Evolutionary conservation across 495 filamentous ascomycete genomes (phyloP).

Genomic region (Glarea lozoyensis): DNA sequence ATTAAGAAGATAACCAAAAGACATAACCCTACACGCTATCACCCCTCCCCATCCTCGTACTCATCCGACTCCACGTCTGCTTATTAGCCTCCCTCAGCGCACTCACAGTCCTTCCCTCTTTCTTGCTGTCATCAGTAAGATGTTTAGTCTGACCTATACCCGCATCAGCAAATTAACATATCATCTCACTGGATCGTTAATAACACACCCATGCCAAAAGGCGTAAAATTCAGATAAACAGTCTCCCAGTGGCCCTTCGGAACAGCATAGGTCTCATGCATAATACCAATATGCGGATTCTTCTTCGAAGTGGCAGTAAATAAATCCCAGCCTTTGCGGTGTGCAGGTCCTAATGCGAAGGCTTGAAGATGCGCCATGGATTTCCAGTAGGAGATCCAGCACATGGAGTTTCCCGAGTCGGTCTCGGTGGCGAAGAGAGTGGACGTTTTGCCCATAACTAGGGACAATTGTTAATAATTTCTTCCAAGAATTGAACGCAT

Average conservation of each 20-base stretch:
- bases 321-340: neutral
- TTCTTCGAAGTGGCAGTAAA: neutral
- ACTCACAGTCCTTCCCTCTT: too few species aligned
- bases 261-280: neutral
- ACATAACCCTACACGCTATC: too few species aligned
- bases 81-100: too few species aligned
- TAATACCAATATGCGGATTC: neutral
- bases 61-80: too few species aligned
- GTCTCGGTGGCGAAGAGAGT: neutral
- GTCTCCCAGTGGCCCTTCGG: constrained; percentile 1
- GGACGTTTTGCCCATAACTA: neutral
- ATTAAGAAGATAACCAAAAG: too few species aligned
- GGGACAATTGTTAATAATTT: too few species aligned
- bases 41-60: too few species aligned
- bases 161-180: too few species aligned
- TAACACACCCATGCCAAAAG: neutral
- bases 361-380: neutral
- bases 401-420: neutral
- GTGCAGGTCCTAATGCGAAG: neutral
- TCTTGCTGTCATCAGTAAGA: too few species aligned
- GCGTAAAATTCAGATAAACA: neutral
- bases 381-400: constrained; percentile 2
- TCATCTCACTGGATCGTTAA: too few species aligned
- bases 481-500: too few species aligned
- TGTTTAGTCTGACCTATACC: too few species aligned